Evolutionary conservation across 371 early-diverging fungal species (phyloP), one percentile per base, ranked within the genome.

Genomic region (Mucor circinelloides): DNA sequence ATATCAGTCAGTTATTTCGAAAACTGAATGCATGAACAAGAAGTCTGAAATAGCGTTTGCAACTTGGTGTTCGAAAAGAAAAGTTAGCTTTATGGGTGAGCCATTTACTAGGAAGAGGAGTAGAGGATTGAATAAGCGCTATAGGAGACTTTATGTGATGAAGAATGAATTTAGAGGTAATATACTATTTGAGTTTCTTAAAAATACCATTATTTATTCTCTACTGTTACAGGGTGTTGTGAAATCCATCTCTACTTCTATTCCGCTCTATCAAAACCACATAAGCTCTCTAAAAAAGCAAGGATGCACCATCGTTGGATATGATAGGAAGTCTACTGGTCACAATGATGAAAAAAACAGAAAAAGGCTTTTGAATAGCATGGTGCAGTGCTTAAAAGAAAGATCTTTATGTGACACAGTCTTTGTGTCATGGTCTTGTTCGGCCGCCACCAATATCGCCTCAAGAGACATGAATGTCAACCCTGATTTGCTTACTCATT

Each of bases 61-160:
- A 64, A 64, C 25, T 68, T 68, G 69, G 64, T 68, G 69, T 55
- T 68, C 64, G 19, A 68, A 63, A 58, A 63, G 69, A 68, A 68
- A 68, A n/a, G 59, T 63, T 62, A 28, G 21, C 38, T 44, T 44
- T 44, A 44, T 44, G 15, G 44, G 15, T 44, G 3, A 17, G 44
- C 44, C 44, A 44, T 44, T 58, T 63, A 63, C 68, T 50, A 68
- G 63, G 59, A 68, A 68, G 23, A 63, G 68, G 63, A 23, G 63
- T 68, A 58, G 58, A 68, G 68, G 52, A 15, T 60, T 28, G 57
- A 62, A 67, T 62, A 1, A 3, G 12, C 61, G 68, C 34, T 62
- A 7, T 62, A 67, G 62, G 62, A 67, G 12, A 67, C 57, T 67
- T 67, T 67, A 57, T 57, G 62, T 62, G 25, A 67, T 62, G 68